Conservation (phyloP, 495 filamentous ascomycete species). For the Lophiostoma macrostomum region DNA sequence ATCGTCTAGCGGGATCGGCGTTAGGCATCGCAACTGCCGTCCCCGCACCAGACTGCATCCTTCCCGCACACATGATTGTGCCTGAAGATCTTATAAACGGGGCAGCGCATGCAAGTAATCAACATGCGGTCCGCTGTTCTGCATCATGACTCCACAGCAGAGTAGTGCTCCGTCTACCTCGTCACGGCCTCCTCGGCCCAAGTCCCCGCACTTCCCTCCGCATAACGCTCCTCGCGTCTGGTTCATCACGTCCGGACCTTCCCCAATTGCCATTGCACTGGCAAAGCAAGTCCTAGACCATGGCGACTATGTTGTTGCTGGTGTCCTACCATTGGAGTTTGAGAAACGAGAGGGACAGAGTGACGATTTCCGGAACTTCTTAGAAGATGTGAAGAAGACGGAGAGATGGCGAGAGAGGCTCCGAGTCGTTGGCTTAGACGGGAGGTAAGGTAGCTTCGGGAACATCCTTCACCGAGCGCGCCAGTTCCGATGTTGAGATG, state of each 20-base stretch:
- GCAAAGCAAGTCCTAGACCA: slow-evolving; percentile 74
- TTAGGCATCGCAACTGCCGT: too few relatives aligned
- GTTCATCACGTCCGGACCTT: slow-evolving; percentile 81
- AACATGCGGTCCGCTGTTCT: too few relatives aligned
- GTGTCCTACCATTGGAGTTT: slow-evolving; percentile 60
- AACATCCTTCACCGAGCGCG: too few relatives aligned
- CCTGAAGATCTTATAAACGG: too few relatives aligned
- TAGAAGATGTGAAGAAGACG: slow-evolving; percentile 50
- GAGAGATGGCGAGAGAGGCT: slow-evolving; percentile 41
- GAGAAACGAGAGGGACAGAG: slow-evolving; percentile 48
- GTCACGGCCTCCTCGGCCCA: slow-evolving; percentile 33
- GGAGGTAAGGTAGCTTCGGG: slow-evolving; percentile 32
- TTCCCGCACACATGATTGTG: too few relatives aligned
- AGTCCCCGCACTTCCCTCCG: slow-evolving; percentile 52
- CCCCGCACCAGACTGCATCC: too few relatives aligned
- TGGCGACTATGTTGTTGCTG: slow-evolving; percentile 81
- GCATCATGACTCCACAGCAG: slow-evolving; percentile 28
- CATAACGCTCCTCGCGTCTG: slow-evolving; percentile 67
- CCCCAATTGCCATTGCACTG: slow-evolving; percentile 71
- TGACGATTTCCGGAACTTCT: slow-evolving; percentile 52
- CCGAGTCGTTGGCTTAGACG: slow-evolving; percentile 43
- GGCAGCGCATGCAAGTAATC: too few relatives aligned
- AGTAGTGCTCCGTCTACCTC: slow-evolving; percentile 11
- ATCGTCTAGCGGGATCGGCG: too few relatives aligned
- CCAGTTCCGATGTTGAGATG: too few relatives aligned